These are phyloP conservation scores for Rutstroemia sp. DNA, from an alignment of 2,329 filamentous ascomycete species.

Conservation along the genomic window DNA sequence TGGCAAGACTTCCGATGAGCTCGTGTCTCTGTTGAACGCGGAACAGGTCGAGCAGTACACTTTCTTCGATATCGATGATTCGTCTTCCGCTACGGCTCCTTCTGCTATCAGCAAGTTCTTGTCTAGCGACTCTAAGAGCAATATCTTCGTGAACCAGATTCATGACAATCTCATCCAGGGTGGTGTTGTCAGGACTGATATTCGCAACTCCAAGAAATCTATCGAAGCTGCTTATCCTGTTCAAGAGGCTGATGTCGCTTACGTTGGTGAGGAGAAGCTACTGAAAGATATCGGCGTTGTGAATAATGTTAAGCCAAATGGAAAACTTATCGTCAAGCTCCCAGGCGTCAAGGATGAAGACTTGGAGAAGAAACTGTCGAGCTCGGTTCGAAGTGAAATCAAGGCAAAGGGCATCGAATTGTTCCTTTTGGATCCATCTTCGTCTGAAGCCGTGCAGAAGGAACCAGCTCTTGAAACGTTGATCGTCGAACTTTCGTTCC, in stretches of 20 bases:
- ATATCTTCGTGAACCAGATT: constrained; percentile 53
- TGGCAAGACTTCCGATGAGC: constrained; percentile 33
- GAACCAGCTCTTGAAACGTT: constrained; percentile 54
- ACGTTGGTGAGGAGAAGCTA: constrained; percentile 73
- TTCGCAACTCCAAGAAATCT: constrained; percentile 74
- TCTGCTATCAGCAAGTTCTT: constrained; percentile 48
- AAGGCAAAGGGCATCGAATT: constrained; percentile 64
- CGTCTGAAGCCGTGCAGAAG: constrained; percentile 60
- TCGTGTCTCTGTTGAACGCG: constrained; percentile 42
- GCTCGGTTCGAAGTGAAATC: constrained; percentile 61
- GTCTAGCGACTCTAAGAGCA: constrained; percentile 65
- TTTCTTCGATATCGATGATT: constrained; percentile 87
- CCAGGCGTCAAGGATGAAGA: constrained; percentile 81
- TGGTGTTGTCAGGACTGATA: constrained; percentile 74
- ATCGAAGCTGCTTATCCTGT: constrained; percentile 81
- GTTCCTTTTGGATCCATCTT: constrained; percentile 66
- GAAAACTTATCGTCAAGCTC: constrained; percentile 68
- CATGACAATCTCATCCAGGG: constrained; percentile 64
- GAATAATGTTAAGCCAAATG: constrained; percentile 60
- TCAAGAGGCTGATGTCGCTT: constrained; percentile 68
- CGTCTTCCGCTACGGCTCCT: constrained; percentile 57
- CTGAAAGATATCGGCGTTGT: constrained; percentile 71
- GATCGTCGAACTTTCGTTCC: constrained; percentile 73
- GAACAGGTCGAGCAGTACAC: constrained; percentile 70
- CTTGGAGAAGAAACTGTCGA: constrained; percentile 76